Evolutionary conservation across 805 yeast species (phyloP).

Genomic region (Wickerhamiella domercqiae): DNA sequence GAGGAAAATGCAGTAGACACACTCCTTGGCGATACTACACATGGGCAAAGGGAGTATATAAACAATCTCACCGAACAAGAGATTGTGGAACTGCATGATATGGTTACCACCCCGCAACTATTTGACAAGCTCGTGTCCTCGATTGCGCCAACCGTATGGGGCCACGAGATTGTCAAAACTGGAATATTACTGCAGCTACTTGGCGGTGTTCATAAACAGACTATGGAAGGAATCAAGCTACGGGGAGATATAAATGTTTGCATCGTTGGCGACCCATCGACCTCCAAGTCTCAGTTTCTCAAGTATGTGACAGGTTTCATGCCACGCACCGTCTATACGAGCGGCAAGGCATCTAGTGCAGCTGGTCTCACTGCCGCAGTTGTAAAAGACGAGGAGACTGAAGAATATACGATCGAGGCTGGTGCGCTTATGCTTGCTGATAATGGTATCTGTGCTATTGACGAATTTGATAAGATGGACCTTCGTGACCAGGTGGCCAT

Average conservation of each 20-base stretch:
- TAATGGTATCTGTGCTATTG: conserved; percentile 96
- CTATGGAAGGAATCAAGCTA: conserved; percentile 84
- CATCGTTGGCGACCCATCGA: conserved; percentile 95
- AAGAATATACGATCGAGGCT: conserved; percentile 94
- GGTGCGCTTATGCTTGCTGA: conserved; percentile 98
- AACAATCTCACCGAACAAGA: conserved; percentile 68
- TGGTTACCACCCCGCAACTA: conserved; percentile 80
- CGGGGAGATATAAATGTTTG: conserved; percentile 96
- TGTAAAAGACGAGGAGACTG: conserved; percentile 91
- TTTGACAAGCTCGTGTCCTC: conserved; percentile 75
- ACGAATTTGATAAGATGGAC: conserved; percentile 98
- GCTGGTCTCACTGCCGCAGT: conserved; percentile 92
- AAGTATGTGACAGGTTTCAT: conserved; percentile 84
- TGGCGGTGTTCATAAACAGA: conserved; percentile 90
- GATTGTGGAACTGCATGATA: conserved; percentile 65
- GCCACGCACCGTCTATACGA: conserved; percentile 90
- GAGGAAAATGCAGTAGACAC: conserved; percentile 9
- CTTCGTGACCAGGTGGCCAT: conserved; percentile 90
- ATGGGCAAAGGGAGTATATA: conserved; percentile 68
- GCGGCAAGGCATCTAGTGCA: conserved; percentile 97
- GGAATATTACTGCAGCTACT: conserved; percentile 77
- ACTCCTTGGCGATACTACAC: conserved; percentile 31
- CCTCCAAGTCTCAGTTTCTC: conserved; percentile 89
- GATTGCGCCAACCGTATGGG: conserved; percentile 90
- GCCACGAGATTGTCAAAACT: conserved; percentile 87